A percentile compares a stretch with the other conserved stretches of the same genome.
phyloP scores from a whole-genome alignment of 139 green algal genomes.

The Limnomonas spitsbergensis region DNA sequence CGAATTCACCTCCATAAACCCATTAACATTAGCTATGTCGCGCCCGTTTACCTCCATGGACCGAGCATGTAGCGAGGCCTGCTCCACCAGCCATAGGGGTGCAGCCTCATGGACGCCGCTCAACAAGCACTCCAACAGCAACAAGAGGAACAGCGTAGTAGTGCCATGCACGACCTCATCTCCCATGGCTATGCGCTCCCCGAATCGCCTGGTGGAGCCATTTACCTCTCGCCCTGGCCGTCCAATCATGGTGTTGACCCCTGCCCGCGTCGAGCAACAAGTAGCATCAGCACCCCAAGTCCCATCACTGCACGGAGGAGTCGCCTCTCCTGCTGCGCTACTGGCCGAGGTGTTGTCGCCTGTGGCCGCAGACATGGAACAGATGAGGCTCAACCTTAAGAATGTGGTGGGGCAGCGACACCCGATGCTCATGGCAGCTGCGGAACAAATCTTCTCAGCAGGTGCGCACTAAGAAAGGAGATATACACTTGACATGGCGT shows the following conservation, averaged over 20 bases:
- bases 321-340: too few species aligned
- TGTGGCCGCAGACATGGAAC: slow-evolving; percentile 76
- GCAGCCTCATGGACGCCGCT: too few species aligned
- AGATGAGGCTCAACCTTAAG: slow-evolving; percentile 77
- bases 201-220: too few species aligned
- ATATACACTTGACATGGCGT: slow-evolving; percentile 89
- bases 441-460: slow-evolving; percentile 97
- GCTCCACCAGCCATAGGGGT: background rate
- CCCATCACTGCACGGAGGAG: background rate
- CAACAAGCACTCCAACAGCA: too few species aligned
- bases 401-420: slow-evolving; percentile 88
- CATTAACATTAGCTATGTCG: too few species aligned
- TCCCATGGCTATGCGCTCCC: too few species aligned
- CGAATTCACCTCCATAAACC: too few species aligned
- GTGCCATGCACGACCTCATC: too few species aligned
- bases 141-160: too few species aligned
- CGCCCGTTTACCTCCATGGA: background rate
- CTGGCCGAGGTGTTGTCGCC: slow-evolving; percentile 59
- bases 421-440: slow-evolving; percentile 90
- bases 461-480: slow-evolving; percentile 74
- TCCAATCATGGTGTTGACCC: background rate
- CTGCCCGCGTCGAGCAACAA: background rate
- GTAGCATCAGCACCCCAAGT: background rate
- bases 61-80: background rate
- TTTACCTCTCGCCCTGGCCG: too few species aligned